phyloP scores from a whole-genome alignment of 345 rosid species.

The Eucalyptus sideroxylon region DNA sequence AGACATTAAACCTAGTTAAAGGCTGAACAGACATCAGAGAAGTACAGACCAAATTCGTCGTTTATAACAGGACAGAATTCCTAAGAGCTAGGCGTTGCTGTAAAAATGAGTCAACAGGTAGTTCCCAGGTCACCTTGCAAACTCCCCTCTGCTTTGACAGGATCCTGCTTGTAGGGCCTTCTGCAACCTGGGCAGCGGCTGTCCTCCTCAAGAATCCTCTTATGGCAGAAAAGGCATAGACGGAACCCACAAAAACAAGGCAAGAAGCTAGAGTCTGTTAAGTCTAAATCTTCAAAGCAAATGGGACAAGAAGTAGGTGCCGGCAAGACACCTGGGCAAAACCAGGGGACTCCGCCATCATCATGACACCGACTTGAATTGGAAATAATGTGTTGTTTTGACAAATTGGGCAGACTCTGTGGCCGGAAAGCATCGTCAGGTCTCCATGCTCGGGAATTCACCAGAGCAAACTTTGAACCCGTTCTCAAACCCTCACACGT shows the following conservation, averaged over 20 bases:
- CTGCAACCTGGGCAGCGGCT: constrained; percentile 96
- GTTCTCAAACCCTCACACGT: constrained; percentile 7
- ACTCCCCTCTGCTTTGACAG: constrained; percentile 39
- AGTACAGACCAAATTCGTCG: background rate
- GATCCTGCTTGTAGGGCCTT: constrained; percentile 50
- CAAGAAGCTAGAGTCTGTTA: constrained; percentile 65
- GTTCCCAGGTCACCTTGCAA: constrained; percentile 28
- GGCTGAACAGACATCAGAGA: constrained; percentile 25
- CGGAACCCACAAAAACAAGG: constrained; percentile 88
- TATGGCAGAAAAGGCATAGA: constrained; percentile 93
- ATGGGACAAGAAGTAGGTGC: constrained; percentile 56
- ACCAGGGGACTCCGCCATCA: constrained; percentile 33
- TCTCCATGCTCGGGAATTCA: constrained; percentile 66
- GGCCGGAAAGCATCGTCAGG: constrained; percentile 74
- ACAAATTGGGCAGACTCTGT: constrained; percentile 66
- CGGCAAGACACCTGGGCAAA: background rate
- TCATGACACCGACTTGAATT: constrained; percentile 24
- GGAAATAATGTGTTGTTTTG: constrained; percentile 56
- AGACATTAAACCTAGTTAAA: constrained; percentile 16
- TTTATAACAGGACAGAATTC: background rate
- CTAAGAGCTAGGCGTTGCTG: background rate
- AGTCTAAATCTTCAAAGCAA: constrained; percentile 83
- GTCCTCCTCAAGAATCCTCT: constrained; percentile 85
- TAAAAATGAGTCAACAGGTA: constrained; percentile 44
- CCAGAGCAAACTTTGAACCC: constrained; percentile 15